Conservation (phyloP, 1,284 basidiomycete species). For the Marasmius fiardii region DNA sequence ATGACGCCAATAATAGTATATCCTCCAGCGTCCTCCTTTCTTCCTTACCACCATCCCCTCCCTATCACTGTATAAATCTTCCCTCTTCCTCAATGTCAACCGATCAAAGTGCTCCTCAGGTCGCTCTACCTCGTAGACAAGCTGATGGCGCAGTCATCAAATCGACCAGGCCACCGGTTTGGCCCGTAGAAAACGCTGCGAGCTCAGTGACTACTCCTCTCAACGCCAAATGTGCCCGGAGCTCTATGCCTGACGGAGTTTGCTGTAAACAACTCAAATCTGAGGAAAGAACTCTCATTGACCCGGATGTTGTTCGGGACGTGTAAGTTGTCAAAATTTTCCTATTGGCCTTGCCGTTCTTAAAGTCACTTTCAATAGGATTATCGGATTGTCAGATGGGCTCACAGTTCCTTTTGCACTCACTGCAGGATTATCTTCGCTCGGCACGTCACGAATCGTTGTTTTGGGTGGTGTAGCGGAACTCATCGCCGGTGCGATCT, state of each 20-base stretch:
- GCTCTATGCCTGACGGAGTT: conserved; percentile 53
- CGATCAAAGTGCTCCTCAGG: neutral
- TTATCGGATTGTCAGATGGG: conserved; percentile 96
- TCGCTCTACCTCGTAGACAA: conserved; percentile 10
- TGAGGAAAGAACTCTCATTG: conserved; percentile 75
- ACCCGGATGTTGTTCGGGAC: conserved; percentile 85
- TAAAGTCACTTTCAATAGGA: conserved; percentile 38
- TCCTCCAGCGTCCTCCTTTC: too few relatives aligned
- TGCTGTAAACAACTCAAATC: conserved; percentile 83
- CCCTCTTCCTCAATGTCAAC: neutral
- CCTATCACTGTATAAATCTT: too few relatives aligned
- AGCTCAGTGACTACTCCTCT: conserved; percentile 40
- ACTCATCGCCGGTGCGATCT: conserved; percentile 92
- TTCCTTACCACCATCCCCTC: too few relatives aligned
- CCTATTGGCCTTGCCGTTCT: neutral
- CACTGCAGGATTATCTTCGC: conserved; percentile 85
- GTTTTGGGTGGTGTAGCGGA: conserved; percentile 91
- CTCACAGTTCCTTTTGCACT: conserved; percentile 92
- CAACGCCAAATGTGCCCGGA: conserved; percentile 57
- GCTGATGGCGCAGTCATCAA: neutral
- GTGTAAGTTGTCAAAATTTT: conserved; percentile 47
- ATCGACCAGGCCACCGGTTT: conserved; percentile 48
- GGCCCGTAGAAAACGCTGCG: conserved; percentile 50
- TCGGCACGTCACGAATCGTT: conserved; percentile 86
- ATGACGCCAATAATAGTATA: too few relatives aligned